Conservation (phyloP, 495 filamentous ascomycete genomes). For the Tetracladium setigerum region DNA sequence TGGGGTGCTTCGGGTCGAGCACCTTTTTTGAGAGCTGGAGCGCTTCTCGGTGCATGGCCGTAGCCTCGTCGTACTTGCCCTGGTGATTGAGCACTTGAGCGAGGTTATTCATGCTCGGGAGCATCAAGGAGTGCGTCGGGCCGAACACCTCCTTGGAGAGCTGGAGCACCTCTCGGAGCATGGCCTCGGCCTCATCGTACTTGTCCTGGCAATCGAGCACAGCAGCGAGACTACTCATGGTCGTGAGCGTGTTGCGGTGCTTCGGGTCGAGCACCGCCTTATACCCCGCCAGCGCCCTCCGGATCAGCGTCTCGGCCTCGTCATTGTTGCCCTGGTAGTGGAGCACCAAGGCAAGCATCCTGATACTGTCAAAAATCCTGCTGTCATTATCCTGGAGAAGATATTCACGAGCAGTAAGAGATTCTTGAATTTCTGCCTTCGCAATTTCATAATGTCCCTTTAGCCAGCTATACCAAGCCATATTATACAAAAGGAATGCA, state of each 20-base stretch:
- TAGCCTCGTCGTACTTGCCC: conserved; percentile 28
- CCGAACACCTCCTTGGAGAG: conserved; percentile 14
- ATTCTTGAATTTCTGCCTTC: conserved; percentile 8
- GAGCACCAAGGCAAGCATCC: conserved; percentile 15
- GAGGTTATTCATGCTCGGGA: conserved; percentile 12
- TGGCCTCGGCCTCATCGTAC: conserved; percentile 19
- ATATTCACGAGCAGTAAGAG: conserved; percentile 5
- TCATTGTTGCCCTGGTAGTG: conserved; percentile 5
- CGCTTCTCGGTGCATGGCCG: conserved; percentile 21
- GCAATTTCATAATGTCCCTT: conserved; percentile 10
- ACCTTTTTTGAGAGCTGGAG: conserved; percentile 17
- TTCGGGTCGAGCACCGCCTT: conserved; percentile 1
- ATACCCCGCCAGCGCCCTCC: conserved; percentile 2
- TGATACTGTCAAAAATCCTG: conserved; percentile 1
- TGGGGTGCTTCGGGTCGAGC: conserved; percentile 15
- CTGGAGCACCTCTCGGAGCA: conserved; percentile 6
- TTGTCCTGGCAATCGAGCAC: conserved; percentile 11
- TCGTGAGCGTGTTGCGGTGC: conserved; percentile 21
- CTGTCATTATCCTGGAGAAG: neutral
- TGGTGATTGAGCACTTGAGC: conserved; percentile 11
- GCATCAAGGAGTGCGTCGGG: conserved; percentile 8
- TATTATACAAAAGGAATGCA: conserved; percentile 10
- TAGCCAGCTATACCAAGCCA: conserved; percentile 10
- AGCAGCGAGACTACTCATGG: conserved; percentile 19
- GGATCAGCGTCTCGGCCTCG: conserved; percentile 21